Percentiles rank a stretch among this genome's conserved stretches.
phyloP scores from a whole-genome alignment of 2,329 filamentous ascomycete species.

The Colletotrichum lentis region DNA sequence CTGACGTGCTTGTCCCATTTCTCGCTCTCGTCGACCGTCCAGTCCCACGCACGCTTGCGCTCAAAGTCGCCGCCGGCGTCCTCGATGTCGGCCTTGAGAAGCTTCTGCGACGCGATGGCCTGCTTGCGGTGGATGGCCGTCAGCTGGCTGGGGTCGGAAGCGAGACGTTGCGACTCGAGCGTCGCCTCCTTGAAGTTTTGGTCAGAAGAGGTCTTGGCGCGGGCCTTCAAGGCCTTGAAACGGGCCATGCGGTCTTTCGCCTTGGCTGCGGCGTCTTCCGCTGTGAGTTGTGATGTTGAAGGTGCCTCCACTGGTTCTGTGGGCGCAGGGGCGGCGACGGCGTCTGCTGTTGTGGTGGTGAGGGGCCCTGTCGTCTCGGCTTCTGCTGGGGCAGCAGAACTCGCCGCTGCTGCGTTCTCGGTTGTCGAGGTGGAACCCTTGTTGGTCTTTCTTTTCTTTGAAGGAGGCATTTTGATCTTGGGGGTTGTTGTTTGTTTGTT shows the following conservation, averaged over 20 bases:
- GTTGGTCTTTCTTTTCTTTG: conserved; percentile 56
- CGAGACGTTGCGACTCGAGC: conserved; percentile 80
- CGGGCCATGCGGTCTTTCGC: conserved; percentile 76
- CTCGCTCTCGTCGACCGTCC: conserved; percentile 94
- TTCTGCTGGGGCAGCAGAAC: conserved; percentile 38
- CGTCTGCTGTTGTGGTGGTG: conserved; percentile 38
- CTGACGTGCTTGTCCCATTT: conserved; percentile 90
- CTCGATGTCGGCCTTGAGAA: conserved; percentile 90
- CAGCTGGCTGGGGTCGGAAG: conserved; percentile 79
- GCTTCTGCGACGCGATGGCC: conserved; percentile 88
- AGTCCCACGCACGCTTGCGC: conserved; percentile 98
- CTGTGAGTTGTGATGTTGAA: conserved; percentile 32
- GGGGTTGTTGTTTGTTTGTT: not conserved
- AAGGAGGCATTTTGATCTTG: conserved; percentile 50
- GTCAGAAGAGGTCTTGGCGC: conserved; percentile 75
- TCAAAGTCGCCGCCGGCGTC: conserved; percentile 91
- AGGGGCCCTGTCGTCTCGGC: conserved; percentile 35
- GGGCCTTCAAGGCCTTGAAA: conserved; percentile 87
- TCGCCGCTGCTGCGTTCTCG: not conserved
- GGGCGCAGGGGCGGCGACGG: conserved; percentile 46
- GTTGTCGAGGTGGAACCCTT: conserved; percentile 38
- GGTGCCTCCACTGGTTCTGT: conserved; percentile 36
- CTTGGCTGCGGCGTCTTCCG: conserved; percentile 50
- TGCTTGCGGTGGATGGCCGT: conserved; percentile 83
- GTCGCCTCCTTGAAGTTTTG: conserved; percentile 86